Percentiles rank a stretch among this genome's conserved stretches.
phyloP scores from a whole-genome alignment of 148 eudicot genomes.

The Salicornia ramosissima region DNA sequence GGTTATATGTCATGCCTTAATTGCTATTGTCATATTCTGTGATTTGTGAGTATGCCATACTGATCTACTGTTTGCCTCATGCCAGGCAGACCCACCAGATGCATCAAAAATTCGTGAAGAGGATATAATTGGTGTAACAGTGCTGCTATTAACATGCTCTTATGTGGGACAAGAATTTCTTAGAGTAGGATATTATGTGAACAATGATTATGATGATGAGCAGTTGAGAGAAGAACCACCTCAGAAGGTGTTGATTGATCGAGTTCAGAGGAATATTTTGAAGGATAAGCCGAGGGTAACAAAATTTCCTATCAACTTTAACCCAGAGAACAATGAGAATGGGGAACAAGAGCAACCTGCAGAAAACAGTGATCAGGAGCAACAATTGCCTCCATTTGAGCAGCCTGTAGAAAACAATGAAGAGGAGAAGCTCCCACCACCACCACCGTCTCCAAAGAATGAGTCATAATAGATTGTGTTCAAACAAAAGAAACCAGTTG shows the following conservation, averaged over 20 bases:
- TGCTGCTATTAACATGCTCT: constrained; percentile 80
- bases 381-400: constrained; percentile 25
- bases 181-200: constrained; percentile 87
- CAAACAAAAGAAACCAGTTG: background rate
- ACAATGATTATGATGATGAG: constrained; percentile 79
- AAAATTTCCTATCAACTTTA: constrained; percentile 85
- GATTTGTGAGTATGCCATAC: background rate
- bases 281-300: constrained; percentile 92
- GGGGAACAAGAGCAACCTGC: constrained; percentile 63
- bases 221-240: constrained; percentile 88
- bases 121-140: constrained; percentile 90
- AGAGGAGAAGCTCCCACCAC: background rate
- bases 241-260: constrained; percentile 70
- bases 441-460: constrained; percentile 23
- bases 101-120: constrained; percentile 86
- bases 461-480: constrained; percentile 16
- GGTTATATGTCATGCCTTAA: constrained; percentile 32
- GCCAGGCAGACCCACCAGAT: constrained; percentile 92
- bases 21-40: background rate
- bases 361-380: constrained; percentile 24
- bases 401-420: constrained; percentile 3
- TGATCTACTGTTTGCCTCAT: constrained; percentile 4
- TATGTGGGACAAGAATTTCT: constrained; percentile 86
- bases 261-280: constrained; percentile 71
- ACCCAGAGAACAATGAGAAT: constrained; percentile 61